Percentiles rank a stretch among this genome's conserved stretches.
Conservation (phyloP, 2,329 filamentous ascomycete species). For the Colletotrichum sp. region DNA sequence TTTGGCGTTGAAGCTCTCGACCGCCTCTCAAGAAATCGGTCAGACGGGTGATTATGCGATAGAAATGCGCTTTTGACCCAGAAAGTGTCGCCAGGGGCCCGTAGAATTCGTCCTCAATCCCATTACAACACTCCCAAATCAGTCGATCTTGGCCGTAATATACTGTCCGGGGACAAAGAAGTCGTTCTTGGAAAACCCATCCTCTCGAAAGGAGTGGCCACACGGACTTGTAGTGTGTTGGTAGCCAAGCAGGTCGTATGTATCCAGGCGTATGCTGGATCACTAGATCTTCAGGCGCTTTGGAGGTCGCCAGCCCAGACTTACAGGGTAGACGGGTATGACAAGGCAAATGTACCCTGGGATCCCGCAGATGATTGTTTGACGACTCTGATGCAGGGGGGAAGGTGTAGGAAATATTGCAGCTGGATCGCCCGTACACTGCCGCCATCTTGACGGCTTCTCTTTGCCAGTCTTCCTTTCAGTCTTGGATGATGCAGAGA, state of each 20-base stretch:
- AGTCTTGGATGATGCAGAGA: background rate
- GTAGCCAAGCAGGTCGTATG: background rate
- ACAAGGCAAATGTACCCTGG: background rate
- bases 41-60: background rate
- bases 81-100: background rate
- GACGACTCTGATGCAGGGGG: background rate
- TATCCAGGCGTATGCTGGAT: background rate
- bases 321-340: background rate
- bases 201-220: background rate
- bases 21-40: background rate
- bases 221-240: background rate
- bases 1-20: background rate
- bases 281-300: background rate
- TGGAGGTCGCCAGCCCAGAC: fast-evolving
- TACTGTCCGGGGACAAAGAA: background rate
- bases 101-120: background rate
- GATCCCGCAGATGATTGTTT: background rate
- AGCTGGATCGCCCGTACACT: background rate
- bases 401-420: background rate
- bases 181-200: background rate
- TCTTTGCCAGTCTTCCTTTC: background rate
- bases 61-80: background rate
- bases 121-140: background rate
- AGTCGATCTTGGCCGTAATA: background rate
- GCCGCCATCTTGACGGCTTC: background rate